Percentiles rank a stretch among this genome's conserved stretches.
Evolutionary conservation across 2,329 filamentous ascomycete genomes (phyloP).

Genomic region (Torrubiella hemipterigena): DNA sequence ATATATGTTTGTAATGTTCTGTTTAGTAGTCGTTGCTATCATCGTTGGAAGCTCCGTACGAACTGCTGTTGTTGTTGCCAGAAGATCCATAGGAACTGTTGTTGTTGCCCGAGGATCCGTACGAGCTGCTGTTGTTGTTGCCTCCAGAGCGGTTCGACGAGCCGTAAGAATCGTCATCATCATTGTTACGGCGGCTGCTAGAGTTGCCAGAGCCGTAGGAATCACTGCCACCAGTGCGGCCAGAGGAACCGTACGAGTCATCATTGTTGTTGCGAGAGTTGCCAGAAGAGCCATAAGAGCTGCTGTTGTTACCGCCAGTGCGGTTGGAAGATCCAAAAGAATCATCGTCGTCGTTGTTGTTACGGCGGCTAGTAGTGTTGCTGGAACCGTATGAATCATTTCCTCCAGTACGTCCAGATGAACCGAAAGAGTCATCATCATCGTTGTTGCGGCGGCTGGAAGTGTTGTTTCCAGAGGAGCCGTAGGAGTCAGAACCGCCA

Average conservation of each 20-base stretch:
- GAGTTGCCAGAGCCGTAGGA: slow-evolving; percentile 9
- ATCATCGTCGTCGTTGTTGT: slow-evolving; percentile 8
- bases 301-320: slow-evolving; percentile 2
- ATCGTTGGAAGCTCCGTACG: no score
- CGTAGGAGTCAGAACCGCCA: slow-evolving; percentile 6
- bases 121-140: slow-evolving; percentile 12
- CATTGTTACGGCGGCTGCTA: slow-evolving; percentile 1
- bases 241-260: slow-evolving; percentile 10
- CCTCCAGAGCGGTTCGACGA: slow-evolving; percentile 7
- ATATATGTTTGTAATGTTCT: no score
- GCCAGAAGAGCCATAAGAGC: slow-evolving; percentile 2
- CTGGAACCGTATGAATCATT: background rate
- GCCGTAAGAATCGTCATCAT: slow-evolving; percentile 7
- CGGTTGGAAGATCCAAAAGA: slow-evolving; percentile 9
- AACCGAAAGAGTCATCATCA: no score
- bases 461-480: slow-evolving; percentile 9
- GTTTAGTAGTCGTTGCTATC: no score
- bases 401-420: background rate
- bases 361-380: background rate
- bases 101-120: slow-evolving; percentile 3
- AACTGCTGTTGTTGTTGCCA: slow-evolving; percentile 3
- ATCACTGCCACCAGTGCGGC: slow-evolving; percentile 8
- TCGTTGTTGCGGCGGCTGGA: slow-evolving; percentile 8
- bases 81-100: slow-evolving; percentile 8
- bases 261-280: slow-evolving; percentile 4